These are phyloP conservation scores for Coleophoma cylindrospora DNA, from an alignment of 2,329 filamentous ascomycete species.

Conservation along the genomic window DNA sequence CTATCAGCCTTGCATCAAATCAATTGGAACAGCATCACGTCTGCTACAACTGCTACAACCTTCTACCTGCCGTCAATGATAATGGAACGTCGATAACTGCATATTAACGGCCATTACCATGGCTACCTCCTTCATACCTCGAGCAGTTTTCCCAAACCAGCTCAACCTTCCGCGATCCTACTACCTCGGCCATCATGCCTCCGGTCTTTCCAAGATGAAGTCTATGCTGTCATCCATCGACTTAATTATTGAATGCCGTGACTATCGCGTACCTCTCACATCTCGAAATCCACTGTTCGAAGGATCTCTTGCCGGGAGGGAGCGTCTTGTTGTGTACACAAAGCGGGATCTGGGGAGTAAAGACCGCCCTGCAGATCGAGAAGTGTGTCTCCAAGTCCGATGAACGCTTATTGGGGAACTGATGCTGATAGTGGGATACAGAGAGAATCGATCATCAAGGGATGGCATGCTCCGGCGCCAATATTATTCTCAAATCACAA, in stretches of 20 bases:
- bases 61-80: not conserved
- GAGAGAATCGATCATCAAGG: constrained; percentile 44
- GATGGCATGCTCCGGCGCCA: constrained; percentile 46
- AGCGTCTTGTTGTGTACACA: constrained; percentile 84
- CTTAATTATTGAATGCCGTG: constrained; percentile 89
- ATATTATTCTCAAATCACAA: constrained; percentile 49
- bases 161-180: constrained; percentile 79
- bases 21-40: not conserved
- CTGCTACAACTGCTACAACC: not conserved
- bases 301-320: constrained; percentile 63
- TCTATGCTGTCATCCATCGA: constrained; percentile 74
- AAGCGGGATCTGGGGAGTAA: constrained; percentile 70
- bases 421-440: constrained; percentile 12
- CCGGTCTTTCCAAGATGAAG: constrained; percentile 79
- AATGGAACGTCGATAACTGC: constrained; percentile 2
- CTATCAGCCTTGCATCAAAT: not conserved
- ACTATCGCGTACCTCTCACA: constrained; percentile 84
- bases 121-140: constrained; percentile 59
- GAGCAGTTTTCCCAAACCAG: constrained; percentile 67
- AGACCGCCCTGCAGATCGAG: constrained; percentile 31
- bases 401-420: constrained; percentile 12
- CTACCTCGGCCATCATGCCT: constrained; percentile 87
- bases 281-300: constrained; percentile 90
- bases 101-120: not conserved
- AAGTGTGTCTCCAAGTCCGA: constrained; percentile 25